Conservation (phyloP, 1,284 basidiomycete species). For the Moesziomyces sp. region DNA sequence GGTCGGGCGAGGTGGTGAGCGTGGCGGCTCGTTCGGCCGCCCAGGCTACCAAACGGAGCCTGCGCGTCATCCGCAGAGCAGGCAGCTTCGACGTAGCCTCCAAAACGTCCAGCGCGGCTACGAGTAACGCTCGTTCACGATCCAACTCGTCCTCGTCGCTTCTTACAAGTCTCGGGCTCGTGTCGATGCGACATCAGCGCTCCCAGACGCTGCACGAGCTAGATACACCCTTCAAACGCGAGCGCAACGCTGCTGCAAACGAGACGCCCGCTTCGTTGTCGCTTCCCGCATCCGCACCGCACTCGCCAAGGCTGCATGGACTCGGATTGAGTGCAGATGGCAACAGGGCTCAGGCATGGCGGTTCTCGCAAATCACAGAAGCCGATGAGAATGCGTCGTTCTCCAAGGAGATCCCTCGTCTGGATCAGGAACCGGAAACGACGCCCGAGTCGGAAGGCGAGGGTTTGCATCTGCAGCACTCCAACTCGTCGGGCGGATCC, state of each 20-base stretch:
- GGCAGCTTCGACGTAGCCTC: conserved; percentile 42
- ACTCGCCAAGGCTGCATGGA: conserved; percentile 21
- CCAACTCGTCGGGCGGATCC: conserved; percentile 8
- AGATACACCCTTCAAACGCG: background rate
- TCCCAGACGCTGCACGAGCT: conserved; percentile 29
- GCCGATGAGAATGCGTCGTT: conserved; percentile 39
- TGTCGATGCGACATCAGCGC: conserved; percentile 19
- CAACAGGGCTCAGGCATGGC: conserved; percentile 13
- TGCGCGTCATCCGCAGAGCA: conserved; percentile 38
- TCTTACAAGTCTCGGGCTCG: conserved; percentile 13
- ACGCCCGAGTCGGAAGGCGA: conserved; percentile 23
- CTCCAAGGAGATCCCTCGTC: conserved; percentile 27
- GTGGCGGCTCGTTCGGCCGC: conserved; percentile 36
- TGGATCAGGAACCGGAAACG: conserved; percentile 2
- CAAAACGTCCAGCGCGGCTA: conserved; percentile 8
- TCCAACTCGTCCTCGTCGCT: conserved; percentile 44
- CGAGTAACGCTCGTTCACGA: conserved; percentile 18
- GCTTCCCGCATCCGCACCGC: conserved; percentile 11
- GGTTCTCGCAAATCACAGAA: conserved; percentile 47
- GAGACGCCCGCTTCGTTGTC: conserved; percentile 8
- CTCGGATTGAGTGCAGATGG: conserved; percentile 19
- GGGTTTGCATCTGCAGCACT: conserved; percentile 7
- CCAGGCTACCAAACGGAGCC: conserved; percentile 33
- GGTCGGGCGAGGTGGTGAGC: conserved; percentile 34
- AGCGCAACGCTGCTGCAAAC: background rate